These are phyloP conservation scores for Alternaria brassicicola DNA, from an alignment of 2,329 filamentous ascomycete species.

Conservation along the genomic window DNA sequence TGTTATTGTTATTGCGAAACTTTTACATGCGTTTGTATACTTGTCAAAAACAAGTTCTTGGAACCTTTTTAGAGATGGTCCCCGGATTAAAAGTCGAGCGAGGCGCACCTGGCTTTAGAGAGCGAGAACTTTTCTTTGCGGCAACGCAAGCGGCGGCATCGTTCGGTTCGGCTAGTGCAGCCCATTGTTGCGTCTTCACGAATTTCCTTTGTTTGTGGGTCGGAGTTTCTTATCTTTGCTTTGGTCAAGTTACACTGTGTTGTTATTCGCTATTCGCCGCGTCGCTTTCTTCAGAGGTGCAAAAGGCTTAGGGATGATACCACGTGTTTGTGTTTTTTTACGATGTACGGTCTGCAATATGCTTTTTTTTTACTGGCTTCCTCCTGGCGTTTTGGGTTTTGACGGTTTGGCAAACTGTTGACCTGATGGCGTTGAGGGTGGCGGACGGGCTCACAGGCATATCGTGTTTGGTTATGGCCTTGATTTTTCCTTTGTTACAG, in stretches of 20 bases:
- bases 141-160: constrained; percentile 12
- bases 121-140: constrained; percentile 4
- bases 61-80: constrained; percentile 24
- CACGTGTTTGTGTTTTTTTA: constrained; percentile 35
- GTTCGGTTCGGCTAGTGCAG: constrained; percentile 11
- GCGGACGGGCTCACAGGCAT: constrained; percentile 14
- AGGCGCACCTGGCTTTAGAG: constrained; percentile 3
- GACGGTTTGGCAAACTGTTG: constrained; percentile 18
- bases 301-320: constrained; percentile 38
- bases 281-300: constrained; percentile 17
- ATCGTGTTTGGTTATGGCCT: constrained; percentile 18
- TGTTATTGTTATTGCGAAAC: constrained; percentile 33
- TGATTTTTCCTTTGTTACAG: constrained; percentile 3
- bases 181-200: constrained; percentile 1
- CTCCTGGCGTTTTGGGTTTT: constrained; percentile 34
- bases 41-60: constrained; percentile 34
- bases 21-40: constrained; percentile 37
- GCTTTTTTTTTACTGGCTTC: constrained; percentile 3
- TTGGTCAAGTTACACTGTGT: constrained; percentile 10
- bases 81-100: constrained; percentile 30
- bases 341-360: constrained; percentile 22
- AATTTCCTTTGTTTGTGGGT: constrained; percentile 12
- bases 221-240: constrained; percentile 11
- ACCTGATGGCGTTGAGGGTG: constrained; percentile 23
- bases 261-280: constrained; percentile 14